Evolutionary conservation across 2,329 filamentous ascomycete species (phyloP), one percentile per base, ranked within the genome.

Genomic region (Pseudophaeomoniella oleicola): DNA sequence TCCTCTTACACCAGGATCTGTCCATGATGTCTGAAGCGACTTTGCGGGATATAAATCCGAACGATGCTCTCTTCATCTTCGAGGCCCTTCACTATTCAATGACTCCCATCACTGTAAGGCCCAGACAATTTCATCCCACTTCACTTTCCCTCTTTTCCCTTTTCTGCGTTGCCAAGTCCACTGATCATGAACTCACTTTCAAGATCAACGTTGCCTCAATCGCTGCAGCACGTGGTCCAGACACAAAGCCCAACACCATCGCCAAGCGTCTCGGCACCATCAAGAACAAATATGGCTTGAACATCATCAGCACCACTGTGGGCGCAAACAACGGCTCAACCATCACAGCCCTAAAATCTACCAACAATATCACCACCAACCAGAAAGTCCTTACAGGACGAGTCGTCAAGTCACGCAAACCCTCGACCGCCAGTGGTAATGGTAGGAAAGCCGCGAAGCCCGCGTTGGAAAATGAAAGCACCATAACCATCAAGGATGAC

Each of bases 251-350:
- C 3, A 44, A 42, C 32, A 38, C 42, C 3, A 40, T 44, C 36
- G 14, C 35, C 13, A 38, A 39, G n/a, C 35, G 40, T 1, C 37
- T 44, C 11, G 15, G 34, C n/a, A 34, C 32, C 14, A 44, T 44
- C 36, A 42, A 41, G 34, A 42, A 42, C 27, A 32, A 40, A 12
- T 39, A 44, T 15, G n/a, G 19, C 4, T 36, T 44, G 10, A 44
- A 44, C 31, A 38, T 44, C 27, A 9, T 38, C 22, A 39, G 37
- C n/a, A 40, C 42, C 10, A 42, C 35, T 10, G 16, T 17, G 3
- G 22, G 19, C 3, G 15, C 37, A 19, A 10, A 15, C 11, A 37
- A 35, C 12, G 6, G 22, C 6, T 6, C n/a, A 6, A 27, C 6
- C 22, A n/a, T 27, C n/a, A 27, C 9, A 9, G n/a, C 22, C n/a